Evolutionary conservation across 2,329 filamentous ascomycete genomes (phyloP).

Genomic region (Acephala macrosclerotiorum): DNA sequence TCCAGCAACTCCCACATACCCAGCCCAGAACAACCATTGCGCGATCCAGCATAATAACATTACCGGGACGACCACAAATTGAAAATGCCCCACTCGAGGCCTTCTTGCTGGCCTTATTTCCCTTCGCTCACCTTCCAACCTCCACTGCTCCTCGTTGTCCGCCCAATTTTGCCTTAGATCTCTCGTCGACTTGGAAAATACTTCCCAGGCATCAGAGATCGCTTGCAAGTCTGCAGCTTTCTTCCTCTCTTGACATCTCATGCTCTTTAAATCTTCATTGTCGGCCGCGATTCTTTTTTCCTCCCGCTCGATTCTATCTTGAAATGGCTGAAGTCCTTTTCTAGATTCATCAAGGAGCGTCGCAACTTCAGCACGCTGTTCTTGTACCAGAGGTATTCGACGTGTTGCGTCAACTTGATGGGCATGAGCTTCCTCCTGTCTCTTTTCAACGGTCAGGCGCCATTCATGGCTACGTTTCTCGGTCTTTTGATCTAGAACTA

Average conservation of each 20-base stretch:
- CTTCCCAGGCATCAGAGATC: background rate
- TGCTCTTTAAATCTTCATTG: no score
- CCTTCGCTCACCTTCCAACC: background rate
- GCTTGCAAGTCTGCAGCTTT: background rate
- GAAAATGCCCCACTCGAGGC: background rate
- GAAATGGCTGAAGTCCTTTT: no score
- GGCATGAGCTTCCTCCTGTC: no score
- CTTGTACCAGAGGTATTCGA: no score
- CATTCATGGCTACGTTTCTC: no score
- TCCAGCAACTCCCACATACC: constrained; percentile 15
- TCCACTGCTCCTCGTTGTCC: background rate
- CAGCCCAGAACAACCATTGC: constrained; percentile 18
- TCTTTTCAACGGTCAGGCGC: no score
- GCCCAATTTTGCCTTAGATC: background rate
- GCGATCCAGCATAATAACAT: constrained; percentile 19
- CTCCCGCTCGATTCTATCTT: no score
- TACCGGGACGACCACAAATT: background rate
- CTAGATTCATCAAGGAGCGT: no score
- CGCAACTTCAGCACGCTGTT: no score
- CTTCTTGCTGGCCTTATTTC: background rate
- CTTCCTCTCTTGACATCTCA: background rate
- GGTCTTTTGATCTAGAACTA: no score
- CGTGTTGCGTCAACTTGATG: no score
- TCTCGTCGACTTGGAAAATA: background rate
- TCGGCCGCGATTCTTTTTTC: no score